Evolutionary conservation across 2,329 filamentous ascomycete species (phyloP).

Genomic region (Epichloe amarillans): DNA sequence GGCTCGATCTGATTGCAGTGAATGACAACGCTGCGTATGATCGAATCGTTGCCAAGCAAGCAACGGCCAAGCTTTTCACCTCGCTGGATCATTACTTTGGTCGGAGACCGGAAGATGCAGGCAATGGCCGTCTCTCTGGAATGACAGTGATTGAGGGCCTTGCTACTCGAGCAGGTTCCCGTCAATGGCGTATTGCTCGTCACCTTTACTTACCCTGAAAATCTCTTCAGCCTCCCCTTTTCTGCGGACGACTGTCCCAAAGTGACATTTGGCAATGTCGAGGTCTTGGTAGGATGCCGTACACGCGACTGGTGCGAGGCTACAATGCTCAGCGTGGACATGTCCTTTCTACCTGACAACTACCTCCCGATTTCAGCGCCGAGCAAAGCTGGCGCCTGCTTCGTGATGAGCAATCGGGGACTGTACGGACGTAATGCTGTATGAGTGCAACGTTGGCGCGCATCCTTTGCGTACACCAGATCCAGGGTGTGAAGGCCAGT

Average conservation of each 20-base stretch:
- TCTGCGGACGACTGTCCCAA: background rate
- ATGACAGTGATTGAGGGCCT: slow-evolving; percentile 1
- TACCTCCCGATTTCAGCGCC: background rate
- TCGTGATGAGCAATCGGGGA: background rate
- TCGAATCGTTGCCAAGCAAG: background rate
- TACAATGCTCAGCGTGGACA: background rate
- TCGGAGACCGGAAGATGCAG: background rate
- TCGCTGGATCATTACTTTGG: background rate
- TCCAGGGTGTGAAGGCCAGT: no score
- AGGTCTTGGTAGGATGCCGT: background rate
- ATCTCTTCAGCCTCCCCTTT: background rate
- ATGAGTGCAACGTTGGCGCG: background rate
- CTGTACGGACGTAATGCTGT: background rate
- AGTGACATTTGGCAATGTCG: background rate
- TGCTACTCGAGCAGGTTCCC: background rate
- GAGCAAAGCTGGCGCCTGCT: background rate
- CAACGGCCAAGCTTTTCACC: background rate
- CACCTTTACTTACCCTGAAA: background rate
- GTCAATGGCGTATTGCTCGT: background rate
- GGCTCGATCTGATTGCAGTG: background rate
- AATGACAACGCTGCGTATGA: background rate
- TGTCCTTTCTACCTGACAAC: background rate
- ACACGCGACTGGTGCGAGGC: background rate
- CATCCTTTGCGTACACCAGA: no score
- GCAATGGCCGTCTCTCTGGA: background rate